Percentiles rank a stretch among this genome's conserved stretches.
Conservation (phyloP, 331 rosid species). For the Quercus tomentella region DNA sequence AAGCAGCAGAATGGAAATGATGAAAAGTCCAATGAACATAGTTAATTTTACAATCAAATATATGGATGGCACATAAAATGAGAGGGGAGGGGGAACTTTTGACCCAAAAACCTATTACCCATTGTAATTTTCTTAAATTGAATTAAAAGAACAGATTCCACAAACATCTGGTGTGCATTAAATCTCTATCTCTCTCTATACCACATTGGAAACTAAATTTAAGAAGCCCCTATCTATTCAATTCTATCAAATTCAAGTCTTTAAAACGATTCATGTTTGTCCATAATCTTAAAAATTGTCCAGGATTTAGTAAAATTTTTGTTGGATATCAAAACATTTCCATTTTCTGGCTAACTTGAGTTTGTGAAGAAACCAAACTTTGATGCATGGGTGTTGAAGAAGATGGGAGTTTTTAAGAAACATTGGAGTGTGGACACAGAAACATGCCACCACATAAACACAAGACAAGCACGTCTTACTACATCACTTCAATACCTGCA, state of each 20-base stretch:
- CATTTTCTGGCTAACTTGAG: neutral
- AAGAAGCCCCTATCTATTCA: neutral
- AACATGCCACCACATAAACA: neutral
- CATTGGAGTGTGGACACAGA: neutral
- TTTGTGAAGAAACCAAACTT: neutral
- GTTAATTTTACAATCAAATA: neutral
- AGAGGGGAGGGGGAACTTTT: neutral
- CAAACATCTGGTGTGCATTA: neutral
- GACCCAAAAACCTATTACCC: neutral
- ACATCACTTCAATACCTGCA: constrained; percentile 42
- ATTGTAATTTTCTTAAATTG: neutral
- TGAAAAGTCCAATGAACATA: neutral
- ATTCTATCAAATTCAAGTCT: neutral
- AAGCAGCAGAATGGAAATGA: neutral
- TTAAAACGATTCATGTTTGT: neutral
- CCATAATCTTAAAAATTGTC: neutral
- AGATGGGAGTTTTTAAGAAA: neutral
- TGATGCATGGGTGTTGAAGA: neutral
- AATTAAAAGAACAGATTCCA: neutral
- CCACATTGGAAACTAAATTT: neutral
- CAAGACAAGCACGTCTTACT: neutral
- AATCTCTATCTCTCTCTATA: neutral
- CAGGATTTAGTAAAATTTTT: neutral
- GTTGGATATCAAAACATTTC: neutral
- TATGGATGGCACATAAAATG: neutral